Base-by-base conservation (phyloP, 1,284 basidiomycete species). In the Phenoliferia sp. region DNA sequence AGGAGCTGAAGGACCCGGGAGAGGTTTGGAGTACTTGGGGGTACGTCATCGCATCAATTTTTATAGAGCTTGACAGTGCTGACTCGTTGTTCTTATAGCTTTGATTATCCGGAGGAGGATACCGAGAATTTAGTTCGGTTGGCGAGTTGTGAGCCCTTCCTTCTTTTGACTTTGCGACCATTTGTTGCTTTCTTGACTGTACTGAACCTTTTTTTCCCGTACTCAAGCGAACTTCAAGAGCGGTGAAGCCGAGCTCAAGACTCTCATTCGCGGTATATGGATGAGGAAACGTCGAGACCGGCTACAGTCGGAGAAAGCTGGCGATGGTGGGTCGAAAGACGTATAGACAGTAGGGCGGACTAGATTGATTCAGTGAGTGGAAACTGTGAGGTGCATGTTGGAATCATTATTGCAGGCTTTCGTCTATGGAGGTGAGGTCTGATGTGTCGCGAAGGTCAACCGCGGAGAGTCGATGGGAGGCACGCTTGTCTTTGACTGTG, bases 11-110 rank as follows among this genome's bases (percentile, higher is more conserved):
- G 22, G 77, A 81, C 29, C 76, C 76, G 1, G 79, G 80, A 65
- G 79, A 81, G 64, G 80, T 81, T 1, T 79, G 78, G 67, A 72
- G 73, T 26, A 82, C 81, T 5, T 82, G 80, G 80, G 34, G 34
- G 55, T 57, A 22, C 16, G 55, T 33, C 55, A 29, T 28, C 3
- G 3, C 29, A 7, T 31, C 16, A 19, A 9, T 15, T 19, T 15
- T 22, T 19, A 17, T 29, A 17, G 3, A 6, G 31, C 31, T 57
- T 15, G 22, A 16, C 12, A 17, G 29, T 15, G 28, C 48, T 52
- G 39, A 44, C 39, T 26, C 6, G 7, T 5, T 22, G 22, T 52
- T 52, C 39, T 44, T 12, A 12, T 22, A 71, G 78, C 62, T 77
- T 80, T 28, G 80, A 81, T 57, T 77, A 81, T 48, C 63, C 71